Evolutionary conservation across 116 monocot species (phyloP).

Genomic region (Phalaenopsis hybrid): DNA sequence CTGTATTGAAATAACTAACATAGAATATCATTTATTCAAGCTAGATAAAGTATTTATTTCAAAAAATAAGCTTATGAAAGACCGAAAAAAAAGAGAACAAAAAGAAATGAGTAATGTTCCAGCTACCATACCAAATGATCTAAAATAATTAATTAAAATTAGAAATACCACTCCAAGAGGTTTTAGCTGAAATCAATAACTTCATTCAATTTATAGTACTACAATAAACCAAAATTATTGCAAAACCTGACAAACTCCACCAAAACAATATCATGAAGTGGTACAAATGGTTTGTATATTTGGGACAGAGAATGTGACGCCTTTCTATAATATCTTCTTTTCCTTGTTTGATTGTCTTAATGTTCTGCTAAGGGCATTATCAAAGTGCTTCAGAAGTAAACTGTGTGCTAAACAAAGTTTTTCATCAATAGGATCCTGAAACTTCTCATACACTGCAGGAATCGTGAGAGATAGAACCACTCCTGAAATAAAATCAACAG

Average conservation of each 20-base stretch:
- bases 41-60: neutral
- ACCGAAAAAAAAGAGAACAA: neutral
- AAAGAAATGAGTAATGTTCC: neutral
- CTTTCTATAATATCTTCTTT: conserved; percentile 58
- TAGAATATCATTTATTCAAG: neutral
- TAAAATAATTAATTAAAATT: neutral
- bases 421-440: conserved; percentile 70
- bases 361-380: conserved; percentile 21
- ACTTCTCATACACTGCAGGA: conserved; percentile 71
- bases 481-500: conserved; percentile 40
- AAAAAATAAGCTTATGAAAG: neutral
- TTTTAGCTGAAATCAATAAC: neutral
- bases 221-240: neutral
- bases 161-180: neutral
- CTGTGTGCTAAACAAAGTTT: conserved; percentile 41
- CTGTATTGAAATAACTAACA: neutral
- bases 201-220: neutral
- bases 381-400: conserved; percentile 31
- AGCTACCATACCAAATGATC: neutral
- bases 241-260: neutral
- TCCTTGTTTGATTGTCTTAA: conserved; percentile 28
- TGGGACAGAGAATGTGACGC: conserved; percentile 9
- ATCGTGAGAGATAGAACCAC: conserved; percentile 40
- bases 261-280: neutral
- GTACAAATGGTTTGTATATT: neutral